Evolutionary conservation across 1,139 yeast genomes (phyloP).

Genomic region (Lodderomyces theae): DNA sequence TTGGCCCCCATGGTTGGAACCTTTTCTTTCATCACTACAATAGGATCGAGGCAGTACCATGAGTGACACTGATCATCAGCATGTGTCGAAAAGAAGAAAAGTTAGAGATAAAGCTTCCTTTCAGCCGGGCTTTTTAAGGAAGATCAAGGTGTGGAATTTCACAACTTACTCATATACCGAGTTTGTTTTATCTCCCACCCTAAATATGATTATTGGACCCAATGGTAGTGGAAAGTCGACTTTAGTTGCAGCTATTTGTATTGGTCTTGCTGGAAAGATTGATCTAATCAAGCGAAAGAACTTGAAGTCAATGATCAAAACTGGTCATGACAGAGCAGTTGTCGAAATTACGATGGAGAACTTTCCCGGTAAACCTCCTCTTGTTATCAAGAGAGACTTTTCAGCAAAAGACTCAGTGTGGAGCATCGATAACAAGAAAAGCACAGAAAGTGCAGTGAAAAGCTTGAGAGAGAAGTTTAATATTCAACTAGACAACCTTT

Average conservation of each 20-base stretch:
- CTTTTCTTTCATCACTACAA: too few relatives aligned
- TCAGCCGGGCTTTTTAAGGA: constrained; percentile 65
- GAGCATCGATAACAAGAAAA: constrained; percentile 48
- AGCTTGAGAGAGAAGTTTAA: constrained; percentile 49
- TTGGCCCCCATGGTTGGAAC: too few relatives aligned
- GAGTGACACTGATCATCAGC: neutral
- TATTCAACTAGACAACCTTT: constrained; percentile 85
- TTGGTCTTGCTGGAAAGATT: constrained; percentile 83
- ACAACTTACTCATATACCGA: constrained; percentile 80
- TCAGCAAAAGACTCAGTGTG: constrained; percentile 55
- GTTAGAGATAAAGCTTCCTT: constrained; percentile 17
- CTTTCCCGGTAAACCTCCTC: constrained; percentile 23
- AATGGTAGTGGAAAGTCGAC: constrained; percentile 97
- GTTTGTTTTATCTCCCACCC: constrained; percentile 74
- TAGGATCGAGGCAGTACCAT: too few relatives aligned
- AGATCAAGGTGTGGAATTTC: constrained; percentile 67
- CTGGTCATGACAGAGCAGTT: constrained; percentile 55
- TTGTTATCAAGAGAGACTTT: constrained; percentile 37
- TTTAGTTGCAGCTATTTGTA: constrained; percentile 87
- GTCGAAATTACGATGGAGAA: constrained; percentile 69
- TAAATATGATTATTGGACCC: constrained; percentile 95
- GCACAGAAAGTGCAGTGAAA: constrained; percentile 47
- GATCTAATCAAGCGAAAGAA: constrained; percentile 79
- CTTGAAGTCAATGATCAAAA: constrained; percentile 71
- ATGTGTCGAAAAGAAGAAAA: constrained; percentile 8